Evolutionary conservation across 805 yeast genomes (phyloP).

Genomic region (Vanderwaltozyma yarrowii): DNA sequence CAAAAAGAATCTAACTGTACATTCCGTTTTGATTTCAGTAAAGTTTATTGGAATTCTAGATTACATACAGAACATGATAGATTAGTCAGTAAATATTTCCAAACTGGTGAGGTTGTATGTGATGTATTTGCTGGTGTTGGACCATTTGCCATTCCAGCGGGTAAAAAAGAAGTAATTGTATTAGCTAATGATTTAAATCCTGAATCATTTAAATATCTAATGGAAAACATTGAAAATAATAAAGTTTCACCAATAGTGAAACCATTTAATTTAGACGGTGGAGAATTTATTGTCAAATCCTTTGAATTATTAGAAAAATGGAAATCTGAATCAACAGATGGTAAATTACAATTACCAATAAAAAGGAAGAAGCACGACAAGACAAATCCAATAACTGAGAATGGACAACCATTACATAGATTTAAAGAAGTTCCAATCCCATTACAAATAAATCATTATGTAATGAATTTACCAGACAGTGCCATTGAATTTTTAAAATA

Average conservation of each 20-base stretch:
- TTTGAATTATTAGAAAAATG: conserved; percentile 42
- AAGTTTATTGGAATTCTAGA: conserved; percentile 96
- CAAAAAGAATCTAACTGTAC: conserved; percentile 82
- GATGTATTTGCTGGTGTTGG: conserved; percentile 99
- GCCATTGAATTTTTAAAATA: conserved; percentile 77
- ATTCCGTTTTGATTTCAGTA: conserved; percentile 80
- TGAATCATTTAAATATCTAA: conserved; percentile 62
- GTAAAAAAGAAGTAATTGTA: conserved; percentile 66
- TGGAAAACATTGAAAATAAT: conserved; percentile 53
- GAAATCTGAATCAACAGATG: conserved; percentile 26
- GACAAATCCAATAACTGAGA: conserved; percentile 14
- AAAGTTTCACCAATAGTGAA: conserved; percentile 49
- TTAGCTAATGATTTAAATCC: conserved; percentile 94
- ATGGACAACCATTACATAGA: conserved; percentile 34
- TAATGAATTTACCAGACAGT: conserved; percentile 93
- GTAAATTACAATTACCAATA: conserved; percentile 29
- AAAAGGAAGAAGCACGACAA: conserved; percentile 30
- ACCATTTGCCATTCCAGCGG: conserved; percentile 95
- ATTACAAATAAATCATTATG: conserved; percentile 47
- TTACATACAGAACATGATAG: conserved; percentile 89
- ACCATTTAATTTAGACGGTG: conserved; percentile 70
- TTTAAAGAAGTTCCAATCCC: conserved; percentile 29
- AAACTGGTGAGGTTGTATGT: conserved; percentile 65
- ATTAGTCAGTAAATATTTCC: conserved; percentile 46
- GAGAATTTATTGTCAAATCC: conserved; percentile 61